A percentile compares a stretch with the other conserved stretches of the same genome.
These are phyloP conservation scores for Sarocladium oryzae DNA, from an alignment of 2,329 filamentous ascomycete genomes.

Conservation along the genomic window DNA sequence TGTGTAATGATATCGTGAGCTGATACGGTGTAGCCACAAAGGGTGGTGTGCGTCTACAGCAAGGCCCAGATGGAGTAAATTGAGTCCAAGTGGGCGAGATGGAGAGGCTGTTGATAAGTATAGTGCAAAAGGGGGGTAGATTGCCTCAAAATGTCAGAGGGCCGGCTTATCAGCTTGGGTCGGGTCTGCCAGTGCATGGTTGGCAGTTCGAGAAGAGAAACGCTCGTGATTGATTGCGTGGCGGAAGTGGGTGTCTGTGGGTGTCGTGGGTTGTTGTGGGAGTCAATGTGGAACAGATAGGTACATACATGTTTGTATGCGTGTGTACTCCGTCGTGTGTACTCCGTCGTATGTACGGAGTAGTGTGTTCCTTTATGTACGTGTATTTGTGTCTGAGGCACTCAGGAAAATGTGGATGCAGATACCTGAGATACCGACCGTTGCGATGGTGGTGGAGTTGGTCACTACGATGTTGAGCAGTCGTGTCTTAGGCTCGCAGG, in stretches of 20 bases:
- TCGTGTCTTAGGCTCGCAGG: too few species aligned
- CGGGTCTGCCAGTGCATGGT: background rate
- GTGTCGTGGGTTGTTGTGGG: slow-evolving; percentile 2
- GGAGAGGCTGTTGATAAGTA: background rate
- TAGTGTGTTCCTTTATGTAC: background rate
- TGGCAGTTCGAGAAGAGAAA: background rate
- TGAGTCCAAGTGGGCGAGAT: background rate
- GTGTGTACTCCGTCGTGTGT: too few species aligned
- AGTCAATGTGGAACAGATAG: slow-evolving; percentile 3
- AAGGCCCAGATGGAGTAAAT: background rate
- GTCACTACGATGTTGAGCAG: background rate
- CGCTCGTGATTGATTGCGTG: background rate
- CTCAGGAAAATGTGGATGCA: background rate
- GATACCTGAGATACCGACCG: background rate
- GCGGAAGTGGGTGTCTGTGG: background rate
- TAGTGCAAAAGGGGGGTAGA: background rate
- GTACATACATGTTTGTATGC: too few species aligned
- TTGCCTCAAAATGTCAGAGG: background rate
- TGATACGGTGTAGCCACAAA: background rate
- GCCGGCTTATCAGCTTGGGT: background rate
- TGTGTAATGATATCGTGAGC: background rate
- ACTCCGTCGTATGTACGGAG: too few species aligned
- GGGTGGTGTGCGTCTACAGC: background rate
- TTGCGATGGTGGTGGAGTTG: background rate
- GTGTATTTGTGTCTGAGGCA: background rate